These are phyloP conservation scores for Prunella vulgaris DNA, from an alignment of 257 asterid species.

Conservation along the genomic window DNA sequence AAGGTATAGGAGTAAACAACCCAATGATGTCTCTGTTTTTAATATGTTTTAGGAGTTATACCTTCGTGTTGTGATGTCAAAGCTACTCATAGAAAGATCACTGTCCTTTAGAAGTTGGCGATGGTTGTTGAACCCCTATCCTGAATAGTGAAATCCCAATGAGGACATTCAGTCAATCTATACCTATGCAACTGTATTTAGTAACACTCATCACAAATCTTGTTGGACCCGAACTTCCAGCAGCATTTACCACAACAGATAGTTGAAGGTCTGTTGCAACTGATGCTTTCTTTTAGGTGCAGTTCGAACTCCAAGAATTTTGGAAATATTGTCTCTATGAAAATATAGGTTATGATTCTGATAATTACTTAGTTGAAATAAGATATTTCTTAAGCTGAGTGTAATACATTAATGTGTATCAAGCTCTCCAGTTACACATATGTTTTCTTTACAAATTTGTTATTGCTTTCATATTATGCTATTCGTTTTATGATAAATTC, in stretches of 20 bases:
- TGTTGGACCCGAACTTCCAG: background rate
- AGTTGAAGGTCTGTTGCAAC: background rate
- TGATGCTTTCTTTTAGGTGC: conserved; percentile 13
- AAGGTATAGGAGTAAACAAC: background rate
- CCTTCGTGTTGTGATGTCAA: background rate
- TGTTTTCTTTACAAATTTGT: background rate
- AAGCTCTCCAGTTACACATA: background rate
- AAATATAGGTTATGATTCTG: background rate
- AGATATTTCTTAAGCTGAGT: background rate
- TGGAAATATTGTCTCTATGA: background rate
- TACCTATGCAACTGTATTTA: background rate
- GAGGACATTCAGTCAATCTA: background rate
- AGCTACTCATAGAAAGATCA: background rate
- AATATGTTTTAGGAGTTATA: background rate
- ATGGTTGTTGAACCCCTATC: background rate
- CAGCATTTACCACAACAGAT: background rate
- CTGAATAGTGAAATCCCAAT: background rate
- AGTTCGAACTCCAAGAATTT: conserved; percentile 2
- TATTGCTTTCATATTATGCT: background rate
- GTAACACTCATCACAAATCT: background rate
- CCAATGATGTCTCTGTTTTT: background rate
- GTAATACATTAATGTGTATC: background rate
- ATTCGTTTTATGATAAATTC: conserved; percentile 9
- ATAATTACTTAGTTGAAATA: background rate
- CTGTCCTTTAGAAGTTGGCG: background rate